phyloP scores from a whole-genome alignment of 2,329 filamentous ascomycete genomes.

The Alternaria sp. region DNA sequence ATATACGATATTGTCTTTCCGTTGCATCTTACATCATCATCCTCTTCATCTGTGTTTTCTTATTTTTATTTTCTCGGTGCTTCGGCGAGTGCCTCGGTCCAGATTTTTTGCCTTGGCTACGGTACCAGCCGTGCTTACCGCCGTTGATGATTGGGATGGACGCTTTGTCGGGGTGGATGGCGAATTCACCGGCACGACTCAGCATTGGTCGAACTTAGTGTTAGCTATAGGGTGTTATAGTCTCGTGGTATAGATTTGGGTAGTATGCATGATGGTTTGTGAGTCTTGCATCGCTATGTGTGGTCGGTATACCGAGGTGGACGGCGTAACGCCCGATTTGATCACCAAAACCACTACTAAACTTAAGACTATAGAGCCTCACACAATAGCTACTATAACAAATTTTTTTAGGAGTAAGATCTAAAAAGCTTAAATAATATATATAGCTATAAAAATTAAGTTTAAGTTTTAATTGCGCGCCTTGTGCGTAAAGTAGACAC shows the following conservation, averaged over 20 bases:
- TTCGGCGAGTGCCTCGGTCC: not conserved
- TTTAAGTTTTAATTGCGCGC: too few relatives aligned
- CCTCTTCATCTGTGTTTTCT: not conserved
- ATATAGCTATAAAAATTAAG: too few relatives aligned
- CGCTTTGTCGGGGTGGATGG: not conserved
- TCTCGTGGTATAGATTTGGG: not conserved
- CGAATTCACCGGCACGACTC: not conserved
- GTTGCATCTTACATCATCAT: not conserved
- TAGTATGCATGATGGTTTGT: not conserved
- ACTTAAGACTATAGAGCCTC: too few relatives aligned
- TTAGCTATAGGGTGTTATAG: not conserved
- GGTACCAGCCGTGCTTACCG: not conserved
- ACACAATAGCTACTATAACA: too few relatives aligned
- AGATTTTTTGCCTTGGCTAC: not conserved
- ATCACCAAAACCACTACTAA: too few relatives aligned
- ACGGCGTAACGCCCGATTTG: too few relatives aligned
- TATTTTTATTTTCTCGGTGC: not conserved
- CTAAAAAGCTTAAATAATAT: too few relatives aligned
- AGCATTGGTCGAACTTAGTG: not conserved
- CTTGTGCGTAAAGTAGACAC: too few relatives aligned
- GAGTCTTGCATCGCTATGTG: not conserved
- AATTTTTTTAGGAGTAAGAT: too few relatives aligned
- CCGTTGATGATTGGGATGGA: not conserved
- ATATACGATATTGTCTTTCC: constrained; percentile 9
- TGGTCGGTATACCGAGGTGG: not conserved